phyloP scores from a whole-genome alignment of 805 yeast species.

The Lipomyces kockii region DNA sequence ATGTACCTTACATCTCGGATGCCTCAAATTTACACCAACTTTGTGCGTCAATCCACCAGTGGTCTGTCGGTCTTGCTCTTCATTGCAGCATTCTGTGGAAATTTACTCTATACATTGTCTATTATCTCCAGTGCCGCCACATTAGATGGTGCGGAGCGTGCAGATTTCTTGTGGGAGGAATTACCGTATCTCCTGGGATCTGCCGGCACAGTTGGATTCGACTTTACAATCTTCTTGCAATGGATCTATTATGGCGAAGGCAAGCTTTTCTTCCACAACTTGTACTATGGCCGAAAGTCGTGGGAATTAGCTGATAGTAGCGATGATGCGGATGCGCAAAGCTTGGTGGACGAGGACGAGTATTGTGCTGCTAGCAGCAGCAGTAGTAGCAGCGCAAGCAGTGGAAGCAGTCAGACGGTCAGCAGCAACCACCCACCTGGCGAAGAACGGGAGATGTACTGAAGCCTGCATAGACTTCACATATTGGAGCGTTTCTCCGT shows the following conservation, averaged over 20 bases:
- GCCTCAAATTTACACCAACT: constrained; percentile 84
- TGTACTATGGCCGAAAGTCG: constrained; percentile 27
- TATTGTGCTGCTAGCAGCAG: constrained; percentile 8
- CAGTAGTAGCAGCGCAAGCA: constrained; percentile 21
- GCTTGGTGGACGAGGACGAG: constrained; percentile 7
- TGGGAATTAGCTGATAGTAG: constrained; percentile 20
- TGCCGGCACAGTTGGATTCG: constrained; percentile 82
- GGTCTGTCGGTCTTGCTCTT: constrained; percentile 84
- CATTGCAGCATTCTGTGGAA: constrained; percentile 77
- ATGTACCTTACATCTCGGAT: constrained; percentile 78
- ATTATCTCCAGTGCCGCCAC: constrained; percentile 61
- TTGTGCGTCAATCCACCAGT: constrained; percentile 75
- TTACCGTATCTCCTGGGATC: constrained; percentile 84
- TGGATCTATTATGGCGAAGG: constrained; percentile 38
- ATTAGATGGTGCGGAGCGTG: constrained; percentile 44
- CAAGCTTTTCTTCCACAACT: constrained; percentile 25
- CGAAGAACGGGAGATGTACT: neutral
- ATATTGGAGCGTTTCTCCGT: neutral
- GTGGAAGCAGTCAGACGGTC: constrained; percentile 6
- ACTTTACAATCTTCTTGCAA: constrained; percentile 53
- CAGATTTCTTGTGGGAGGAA: constrained; percentile 65
- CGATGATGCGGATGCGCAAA: constrained; percentile 3
- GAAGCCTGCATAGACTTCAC: neutral
- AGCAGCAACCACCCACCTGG: neutral
- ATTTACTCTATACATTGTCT: constrained; percentile 73